Conservation (phyloP, 768 basidiomycete species). For the Auricularia cornea region DNA sequence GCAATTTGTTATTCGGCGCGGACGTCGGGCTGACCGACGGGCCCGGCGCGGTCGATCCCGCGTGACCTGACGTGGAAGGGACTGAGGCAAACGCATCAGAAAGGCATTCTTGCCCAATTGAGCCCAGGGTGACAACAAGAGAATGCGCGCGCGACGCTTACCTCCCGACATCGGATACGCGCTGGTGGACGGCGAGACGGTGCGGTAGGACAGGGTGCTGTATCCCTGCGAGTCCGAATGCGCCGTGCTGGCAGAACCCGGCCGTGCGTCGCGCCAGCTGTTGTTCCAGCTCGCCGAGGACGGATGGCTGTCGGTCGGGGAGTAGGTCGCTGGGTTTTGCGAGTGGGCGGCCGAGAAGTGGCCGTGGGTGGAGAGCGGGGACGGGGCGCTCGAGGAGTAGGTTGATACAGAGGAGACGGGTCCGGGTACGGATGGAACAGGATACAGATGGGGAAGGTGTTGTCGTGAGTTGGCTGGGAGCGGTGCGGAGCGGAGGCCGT, state of each 20-base stretch:
- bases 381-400: background rate
- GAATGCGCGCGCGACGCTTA: background rate
- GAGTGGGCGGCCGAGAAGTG: background rate
- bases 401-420: background rate
- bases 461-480: background rate
- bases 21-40: background rate
- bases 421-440: background rate
- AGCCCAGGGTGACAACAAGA: background rate
- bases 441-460: background rate
- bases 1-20: background rate
- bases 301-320: background rate
- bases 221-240: background rate
- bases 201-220: background rate
- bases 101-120: background rate
- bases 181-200: background rate
- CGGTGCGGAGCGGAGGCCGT: background rate
- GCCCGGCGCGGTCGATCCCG: background rate
- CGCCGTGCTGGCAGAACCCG: background rate
- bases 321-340: background rate
- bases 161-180: background rate
- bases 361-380: background rate
- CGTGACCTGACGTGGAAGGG: too few species aligned
- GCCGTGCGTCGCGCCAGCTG: too few species aligned
- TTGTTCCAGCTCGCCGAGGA: background rate
- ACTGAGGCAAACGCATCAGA: background rate